A percentile compares a stretch with the other conserved stretches of the same genome.
phyloP scores from a whole-genome alignment of 176 grass and related monocot species.

The Rhynchospora tenuis region DNA sequence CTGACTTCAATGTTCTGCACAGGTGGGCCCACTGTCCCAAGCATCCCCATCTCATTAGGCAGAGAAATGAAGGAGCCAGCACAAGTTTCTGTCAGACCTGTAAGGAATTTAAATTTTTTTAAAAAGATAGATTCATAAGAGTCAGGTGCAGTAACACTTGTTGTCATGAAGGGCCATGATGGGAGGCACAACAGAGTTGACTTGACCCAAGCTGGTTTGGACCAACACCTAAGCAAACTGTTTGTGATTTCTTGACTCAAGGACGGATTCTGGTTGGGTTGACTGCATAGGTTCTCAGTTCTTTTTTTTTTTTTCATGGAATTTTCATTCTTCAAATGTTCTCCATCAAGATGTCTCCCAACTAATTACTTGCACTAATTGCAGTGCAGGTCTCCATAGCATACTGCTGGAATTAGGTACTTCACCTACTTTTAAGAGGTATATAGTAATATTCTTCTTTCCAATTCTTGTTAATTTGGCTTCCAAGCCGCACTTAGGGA shows the following conservation, averaged over 20 bases:
- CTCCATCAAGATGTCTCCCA: background rate
- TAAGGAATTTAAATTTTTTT: background rate
- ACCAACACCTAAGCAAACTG: background rate
- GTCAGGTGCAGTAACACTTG: background rate
- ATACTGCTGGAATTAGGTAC: background rate
- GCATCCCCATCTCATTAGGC: conserved; percentile 65
- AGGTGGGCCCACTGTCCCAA: conserved; percentile 79
- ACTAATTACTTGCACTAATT: background rate
- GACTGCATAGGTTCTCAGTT: background rate
- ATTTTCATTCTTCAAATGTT: background rate
- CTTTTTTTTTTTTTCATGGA: background rate
- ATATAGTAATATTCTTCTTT: no score
- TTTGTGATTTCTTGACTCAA: no score
- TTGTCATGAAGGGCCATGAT: background rate
- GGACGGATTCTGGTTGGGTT: no score
- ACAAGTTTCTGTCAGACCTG: conserved; percentile 88
- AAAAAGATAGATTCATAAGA: background rate
- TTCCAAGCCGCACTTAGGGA: background rate
- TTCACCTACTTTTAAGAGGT: background rate
- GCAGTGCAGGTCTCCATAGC: background rate
- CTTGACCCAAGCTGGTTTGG: background rate
- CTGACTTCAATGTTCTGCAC: conserved; percentile 53
- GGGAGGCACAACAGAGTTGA: background rate
- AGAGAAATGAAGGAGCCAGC: conserved; percentile 64
- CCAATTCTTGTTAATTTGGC: background rate